A percentile compares a stretch with the other conserved stretches of the same genome.
Evolutionary conservation across 805 yeast genomes (phyloP).

Genomic region (Schwanniomyces yamadae): DNA sequence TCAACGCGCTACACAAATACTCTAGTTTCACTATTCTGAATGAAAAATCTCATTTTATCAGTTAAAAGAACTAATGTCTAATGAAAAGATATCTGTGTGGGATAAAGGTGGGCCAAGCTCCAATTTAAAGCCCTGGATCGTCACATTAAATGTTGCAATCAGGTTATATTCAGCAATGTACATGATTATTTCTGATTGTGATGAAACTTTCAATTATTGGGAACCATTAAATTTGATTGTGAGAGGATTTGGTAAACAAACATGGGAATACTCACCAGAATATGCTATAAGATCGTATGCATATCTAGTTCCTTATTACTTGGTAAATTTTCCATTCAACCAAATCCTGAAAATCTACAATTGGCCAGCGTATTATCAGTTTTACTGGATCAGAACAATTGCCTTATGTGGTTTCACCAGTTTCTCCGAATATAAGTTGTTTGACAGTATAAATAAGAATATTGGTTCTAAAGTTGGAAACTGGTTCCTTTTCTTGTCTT

Average conservation of each 20-base stretch:
- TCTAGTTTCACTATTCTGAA: no score
- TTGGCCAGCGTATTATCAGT: slow-evolving; percentile 32
- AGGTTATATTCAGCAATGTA: slow-evolving; percentile 44
- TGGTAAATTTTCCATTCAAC: slow-evolving; percentile 23
- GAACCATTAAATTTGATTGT: slow-evolving; percentile 81
- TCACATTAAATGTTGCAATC: slow-evolving; percentile 8
- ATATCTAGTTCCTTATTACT: slow-evolving; percentile 55
- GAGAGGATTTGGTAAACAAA: slow-evolving; percentile 85
- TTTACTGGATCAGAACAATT: slow-evolving; percentile 53
- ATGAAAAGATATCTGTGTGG: background rate
- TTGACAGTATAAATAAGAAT: slow-evolving; percentile 35
- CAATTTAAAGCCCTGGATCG: background rate
- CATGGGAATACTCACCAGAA: slow-evolving; percentile 95
- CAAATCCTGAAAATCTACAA: slow-evolving; percentile 11
- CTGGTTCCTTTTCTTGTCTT: slow-evolving; percentile 62
- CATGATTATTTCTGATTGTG: slow-evolving; percentile 86
- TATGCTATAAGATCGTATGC: slow-evolving; percentile 87
- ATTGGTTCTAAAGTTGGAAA: slow-evolving; percentile 44
- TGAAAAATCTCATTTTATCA: no score
- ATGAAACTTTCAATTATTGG: slow-evolving; percentile 91
- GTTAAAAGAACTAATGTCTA: background rate
- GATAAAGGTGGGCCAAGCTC: background rate
- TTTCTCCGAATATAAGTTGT: slow-evolving; percentile 55
- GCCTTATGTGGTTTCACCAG: slow-evolving; percentile 37
- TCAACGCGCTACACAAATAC: no score